Conservation (phyloP, 2,329 filamentous ascomycete species). For the Ambrosiella beaveri region DNA sequence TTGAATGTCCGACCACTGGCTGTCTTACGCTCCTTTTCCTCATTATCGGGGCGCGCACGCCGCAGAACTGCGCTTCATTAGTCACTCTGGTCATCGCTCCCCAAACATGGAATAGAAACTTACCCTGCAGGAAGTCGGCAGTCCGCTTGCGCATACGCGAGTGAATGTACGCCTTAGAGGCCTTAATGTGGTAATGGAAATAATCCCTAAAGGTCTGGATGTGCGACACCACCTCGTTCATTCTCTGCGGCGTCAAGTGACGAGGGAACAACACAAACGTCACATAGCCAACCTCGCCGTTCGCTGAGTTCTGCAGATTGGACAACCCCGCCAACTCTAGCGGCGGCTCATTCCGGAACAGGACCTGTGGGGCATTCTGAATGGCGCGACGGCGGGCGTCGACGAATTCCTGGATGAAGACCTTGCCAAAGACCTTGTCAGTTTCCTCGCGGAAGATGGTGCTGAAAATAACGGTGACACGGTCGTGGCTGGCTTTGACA, state of each 20-base stretch:
- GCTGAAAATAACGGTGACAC: conserved; percentile 97
- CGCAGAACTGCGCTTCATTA: conserved; percentile 56
- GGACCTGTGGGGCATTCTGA: conserved; percentile 93
- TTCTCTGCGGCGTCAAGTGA: conserved; percentile 76
- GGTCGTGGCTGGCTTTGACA: conserved; percentile 91
- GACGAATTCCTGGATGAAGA: conserved; percentile 97
- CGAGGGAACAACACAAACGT: conserved; percentile 96
- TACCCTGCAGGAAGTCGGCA: conserved; percentile 94
- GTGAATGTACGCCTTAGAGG: conserved; percentile 97
- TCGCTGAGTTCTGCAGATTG: conserved; percentile 58
- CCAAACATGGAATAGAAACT: conserved; percentile 15
- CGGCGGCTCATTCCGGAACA: conserved; percentile 88
- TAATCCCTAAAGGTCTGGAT: conserved; percentile 99
- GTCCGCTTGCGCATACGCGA: conserved; percentile 95
- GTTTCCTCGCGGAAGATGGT: conserved; percentile 97
- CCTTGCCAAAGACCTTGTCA: conserved; percentile 90
- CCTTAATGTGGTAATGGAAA: conserved; percentile 99
- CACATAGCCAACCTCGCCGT: conserved; percentile 86
- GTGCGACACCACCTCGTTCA: conserved; percentile 91
- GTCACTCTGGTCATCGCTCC: neutral
- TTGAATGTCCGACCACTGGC: conserved; percentile 89
- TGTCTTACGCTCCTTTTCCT: conserved; percentile 96
- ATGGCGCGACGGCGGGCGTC: conserved; percentile 88
- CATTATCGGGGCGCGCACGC: conserved; percentile 81
- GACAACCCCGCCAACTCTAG: conserved; percentile 77